Percentiles rank a stretch among this genome's conserved stretches.
phyloP scores from a whole-genome alignment of 1,139 yeast species.

The Zygosaccharomyces pseudobailii region DNA sequence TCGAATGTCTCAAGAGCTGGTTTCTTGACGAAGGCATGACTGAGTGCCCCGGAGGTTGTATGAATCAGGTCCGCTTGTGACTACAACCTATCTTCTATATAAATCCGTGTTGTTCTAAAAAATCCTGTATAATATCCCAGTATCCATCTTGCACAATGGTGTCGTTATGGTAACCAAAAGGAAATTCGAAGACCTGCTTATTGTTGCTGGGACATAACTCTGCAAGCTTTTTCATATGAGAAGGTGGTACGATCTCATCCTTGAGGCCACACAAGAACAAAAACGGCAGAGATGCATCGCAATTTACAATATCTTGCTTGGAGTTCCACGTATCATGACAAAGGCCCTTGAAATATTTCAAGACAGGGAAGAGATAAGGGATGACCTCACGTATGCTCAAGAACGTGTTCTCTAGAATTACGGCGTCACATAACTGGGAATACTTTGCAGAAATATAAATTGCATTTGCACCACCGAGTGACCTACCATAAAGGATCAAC shows the following conservation, averaged over 20 bases:
- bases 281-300: constrained; percentile 57
- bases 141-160: constrained; percentile 68
- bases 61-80: constrained; percentile 5
- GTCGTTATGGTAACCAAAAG: constrained; percentile 70
- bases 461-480: constrained; percentile 94
- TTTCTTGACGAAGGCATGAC: constrained; percentile 56
- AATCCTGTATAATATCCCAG: constrained; percentile 63
- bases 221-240: constrained; percentile 65
- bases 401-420: constrained; percentile 84
- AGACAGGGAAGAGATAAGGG: constrained; percentile 73
- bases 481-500: constrained; percentile 76
- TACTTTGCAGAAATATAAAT: constrained; percentile 67
- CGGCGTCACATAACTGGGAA: constrained; percentile 48
- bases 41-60: constrained; percentile 82
- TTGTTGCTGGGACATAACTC: constrained; percentile 43
- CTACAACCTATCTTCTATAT: constrained; percentile 7
- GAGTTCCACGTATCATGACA: constrained; percentile 86
- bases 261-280: constrained; percentile 66
- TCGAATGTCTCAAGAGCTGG: constrained; percentile 77
- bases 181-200: constrained; percentile 51
- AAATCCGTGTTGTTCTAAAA: constrained; percentile 38
- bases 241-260: constrained; percentile 91
- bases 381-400: constrained; percentile 71
- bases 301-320: constrained; percentile 51
- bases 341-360: constrained; percentile 52